A percentile compares a stretch with the other conserved stretches of the same genome.
These are phyloP conservation scores for Teratosphaeria destructans DNA, from an alignment of 2,329 filamentous ascomycete species.

Conservation along the genomic window DNA sequence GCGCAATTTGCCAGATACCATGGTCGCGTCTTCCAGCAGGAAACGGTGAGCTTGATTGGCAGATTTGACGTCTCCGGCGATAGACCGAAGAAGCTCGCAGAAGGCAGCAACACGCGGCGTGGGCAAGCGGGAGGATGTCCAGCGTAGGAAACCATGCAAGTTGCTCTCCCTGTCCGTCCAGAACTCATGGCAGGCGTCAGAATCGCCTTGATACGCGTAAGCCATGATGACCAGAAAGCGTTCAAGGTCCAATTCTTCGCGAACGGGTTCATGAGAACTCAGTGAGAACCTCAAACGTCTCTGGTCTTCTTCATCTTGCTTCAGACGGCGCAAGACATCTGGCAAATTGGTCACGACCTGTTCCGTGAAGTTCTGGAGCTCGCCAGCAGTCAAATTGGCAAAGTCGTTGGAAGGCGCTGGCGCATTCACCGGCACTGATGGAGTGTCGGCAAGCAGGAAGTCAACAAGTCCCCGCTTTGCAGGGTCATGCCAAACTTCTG, in stretches of 20 bases:
- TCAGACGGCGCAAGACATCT: slow-evolving; percentile 75
- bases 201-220: slow-evolving; percentile 76
- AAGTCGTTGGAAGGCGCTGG: slow-evolving; percentile 63
- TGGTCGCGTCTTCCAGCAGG: slow-evolving; percentile 69
- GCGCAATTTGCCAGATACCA: slow-evolving; percentile 54
- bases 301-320: slow-evolving; percentile 83
- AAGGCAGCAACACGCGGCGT: slow-evolving; percentile 94
- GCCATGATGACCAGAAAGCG: slow-evolving; percentile 86
- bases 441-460: slow-evolving; percentile 72
- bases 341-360: slow-evolving; percentile 93
- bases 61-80: slow-evolving; percentile 72
- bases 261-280: slow-evolving; percentile 15
- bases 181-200: slow-evolving; percentile 76
- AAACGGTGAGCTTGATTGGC: slow-evolving; percentile 82
- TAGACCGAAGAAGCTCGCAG: slow-evolving; percentile 86
- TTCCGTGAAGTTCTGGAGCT: slow-evolving; percentile 79
- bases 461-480: slow-evolving; percentile 71
- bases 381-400: slow-evolving; percentile 61
- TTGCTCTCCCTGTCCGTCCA: slow-evolving; percentile 92
- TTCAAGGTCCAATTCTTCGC: slow-evolving; percentile 55
- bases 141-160: slow-evolving; percentile 86
- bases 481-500: slow-evolving; percentile 78
- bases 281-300: slow-evolving; percentile 41
- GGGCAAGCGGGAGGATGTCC: slow-evolving; percentile 90
- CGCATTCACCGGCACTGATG: slow-evolving; percentile 53